Conservation (phyloP, 495 filamentous ascomycete species). For the Pyrenopolyporus hunteri region DNA sequence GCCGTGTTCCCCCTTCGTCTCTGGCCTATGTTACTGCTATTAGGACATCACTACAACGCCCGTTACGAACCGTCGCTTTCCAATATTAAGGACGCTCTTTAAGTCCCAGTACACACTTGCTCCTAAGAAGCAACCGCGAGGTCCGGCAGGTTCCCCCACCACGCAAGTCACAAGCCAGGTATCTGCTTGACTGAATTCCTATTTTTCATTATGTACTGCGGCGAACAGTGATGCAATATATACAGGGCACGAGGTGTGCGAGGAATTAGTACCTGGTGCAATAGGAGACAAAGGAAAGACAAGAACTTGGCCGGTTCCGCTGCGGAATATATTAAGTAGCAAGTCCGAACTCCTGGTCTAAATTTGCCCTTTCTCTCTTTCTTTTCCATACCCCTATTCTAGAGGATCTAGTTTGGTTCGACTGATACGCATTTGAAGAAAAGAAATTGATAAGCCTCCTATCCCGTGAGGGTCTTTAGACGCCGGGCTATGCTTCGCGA, state of each 20-base stretch:
- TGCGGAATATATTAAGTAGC: not conserved
- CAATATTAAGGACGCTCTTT: too few relatives aligned
- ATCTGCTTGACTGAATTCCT: not conserved
- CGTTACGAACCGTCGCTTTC: too few relatives aligned
- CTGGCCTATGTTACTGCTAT: too few relatives aligned
- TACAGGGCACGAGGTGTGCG: slow-evolving; percentile 7
- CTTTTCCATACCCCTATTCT: slow-evolving; percentile 8
- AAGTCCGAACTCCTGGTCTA: slow-evolving; percentile 26
- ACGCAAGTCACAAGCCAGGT: not conserved
- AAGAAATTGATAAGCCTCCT: slow-evolving; percentile 7
- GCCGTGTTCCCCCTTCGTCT: too few relatives aligned
- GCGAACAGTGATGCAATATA: slow-evolving; percentile 17
- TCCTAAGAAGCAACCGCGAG: too few relatives aligned
- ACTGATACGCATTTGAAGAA: slow-evolving; percentile 5
- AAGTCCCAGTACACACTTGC: too few relatives aligned
- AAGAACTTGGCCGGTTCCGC: slow-evolving; percentile 6
- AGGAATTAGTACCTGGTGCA: not conserved
- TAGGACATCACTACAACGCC: too few relatives aligned
- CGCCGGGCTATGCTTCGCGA: slow-evolving; percentile 35
- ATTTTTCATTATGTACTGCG: slow-evolving; percentile 21
- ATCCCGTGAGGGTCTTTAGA: slow-evolving; percentile 28
- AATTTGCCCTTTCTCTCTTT: slow-evolving; percentile 8
- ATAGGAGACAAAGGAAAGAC: not conserved
- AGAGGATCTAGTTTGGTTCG: slow-evolving; percentile 7
- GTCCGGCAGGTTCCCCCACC: too few relatives aligned